Evolutionary conservation across 1,284 basidiomycete species (phyloP).

Genomic region (Leccinum glutinopallens): DNA sequence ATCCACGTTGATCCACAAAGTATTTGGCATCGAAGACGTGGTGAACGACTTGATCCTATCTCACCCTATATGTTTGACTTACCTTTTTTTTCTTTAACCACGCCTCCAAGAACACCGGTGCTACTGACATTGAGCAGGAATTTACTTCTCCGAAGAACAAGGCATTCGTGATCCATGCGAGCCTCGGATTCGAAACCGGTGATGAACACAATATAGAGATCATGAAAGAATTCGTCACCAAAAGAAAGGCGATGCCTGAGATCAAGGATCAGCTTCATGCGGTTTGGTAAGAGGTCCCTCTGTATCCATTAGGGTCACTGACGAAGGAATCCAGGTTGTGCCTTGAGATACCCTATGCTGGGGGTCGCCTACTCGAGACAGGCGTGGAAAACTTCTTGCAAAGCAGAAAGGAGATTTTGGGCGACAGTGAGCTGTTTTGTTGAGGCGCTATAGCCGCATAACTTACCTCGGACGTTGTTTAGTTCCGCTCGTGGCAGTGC

Average conservation of each 20-base stretch:
- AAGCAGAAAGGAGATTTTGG: constrained; percentile 12
- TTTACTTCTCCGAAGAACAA: constrained; percentile 12
- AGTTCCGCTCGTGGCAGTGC: not conserved
- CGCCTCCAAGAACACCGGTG: not conserved
- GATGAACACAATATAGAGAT: constrained; percentile 13
- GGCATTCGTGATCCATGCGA: constrained; percentile 24
- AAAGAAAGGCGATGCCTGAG: constrained; percentile 1
- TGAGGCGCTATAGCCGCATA: not conserved
- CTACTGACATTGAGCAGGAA: constrained; percentile 17
- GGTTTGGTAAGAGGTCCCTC: constrained; percentile 14
- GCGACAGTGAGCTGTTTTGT: constrained; percentile 5
- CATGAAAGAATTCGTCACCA: constrained; percentile 12
- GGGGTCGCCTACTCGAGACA: constrained; percentile 19
- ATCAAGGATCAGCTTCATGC: constrained; percentile 21
- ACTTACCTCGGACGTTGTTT: not conserved
- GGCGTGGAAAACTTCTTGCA: constrained; percentile 14
- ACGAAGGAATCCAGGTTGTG: constrained; percentile 18
- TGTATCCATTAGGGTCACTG: not conserved
- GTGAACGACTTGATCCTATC: constrained; percentile 10
- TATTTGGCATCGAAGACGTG: constrained; percentile 18
- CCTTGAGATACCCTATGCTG: constrained; percentile 16
- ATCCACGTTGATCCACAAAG: constrained; percentile 16
- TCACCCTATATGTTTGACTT: not conserved
- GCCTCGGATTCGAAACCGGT: constrained; percentile 21
- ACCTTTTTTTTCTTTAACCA: constrained; percentile 6